A percentile compares a stretch with the other conserved stretches of the same genome.
Conservation (phyloP, 306 rosid genomes). For the Potentilla sterilis region DNA sequence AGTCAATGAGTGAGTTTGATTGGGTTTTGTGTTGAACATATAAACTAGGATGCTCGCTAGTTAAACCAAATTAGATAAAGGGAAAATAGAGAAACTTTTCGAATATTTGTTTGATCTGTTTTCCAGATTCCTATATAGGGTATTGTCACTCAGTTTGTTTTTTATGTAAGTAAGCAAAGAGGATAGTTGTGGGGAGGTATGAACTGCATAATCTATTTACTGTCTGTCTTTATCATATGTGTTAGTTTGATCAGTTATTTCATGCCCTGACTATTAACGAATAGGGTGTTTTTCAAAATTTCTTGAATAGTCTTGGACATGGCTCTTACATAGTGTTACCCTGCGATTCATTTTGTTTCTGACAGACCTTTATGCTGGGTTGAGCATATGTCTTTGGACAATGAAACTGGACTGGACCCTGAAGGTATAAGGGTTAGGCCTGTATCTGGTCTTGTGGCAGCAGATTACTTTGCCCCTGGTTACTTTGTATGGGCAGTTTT, state of each 20-base stretch:
- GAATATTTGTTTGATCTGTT: background rate
- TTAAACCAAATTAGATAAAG: background rate
- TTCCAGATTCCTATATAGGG: background rate
- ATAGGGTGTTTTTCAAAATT: background rate
- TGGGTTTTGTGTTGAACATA: background rate
- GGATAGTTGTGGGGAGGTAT: background rate
- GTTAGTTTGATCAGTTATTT: background rate
- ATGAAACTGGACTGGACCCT: constrained; percentile 78
- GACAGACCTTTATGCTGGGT: constrained; percentile 80
- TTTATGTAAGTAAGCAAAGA: background rate
- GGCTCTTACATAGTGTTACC: constrained; percentile 6
- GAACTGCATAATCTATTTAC: background rate
- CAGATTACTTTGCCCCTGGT: constrained; percentile 92
- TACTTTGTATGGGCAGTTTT: constrained; percentile 92
- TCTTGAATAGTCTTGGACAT: constrained; percentile 10
- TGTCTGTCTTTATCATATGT: background rate
- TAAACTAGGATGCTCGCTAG: constrained; percentile 1
- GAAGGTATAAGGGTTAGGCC: constrained; percentile 78
- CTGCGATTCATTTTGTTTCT: constrained; percentile 23
- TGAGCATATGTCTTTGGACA: constrained; percentile 82
- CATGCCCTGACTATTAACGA: background rate
- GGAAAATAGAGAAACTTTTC: background rate
- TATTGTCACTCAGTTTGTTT: background rate
- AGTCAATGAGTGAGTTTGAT: constrained; percentile 3
- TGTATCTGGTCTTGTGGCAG: constrained; percentile 94